Base-by-base conservation (phyloP, 2,329 filamentous ascomycete species). In the Stagonosporopsis rhizophila region DNA sequence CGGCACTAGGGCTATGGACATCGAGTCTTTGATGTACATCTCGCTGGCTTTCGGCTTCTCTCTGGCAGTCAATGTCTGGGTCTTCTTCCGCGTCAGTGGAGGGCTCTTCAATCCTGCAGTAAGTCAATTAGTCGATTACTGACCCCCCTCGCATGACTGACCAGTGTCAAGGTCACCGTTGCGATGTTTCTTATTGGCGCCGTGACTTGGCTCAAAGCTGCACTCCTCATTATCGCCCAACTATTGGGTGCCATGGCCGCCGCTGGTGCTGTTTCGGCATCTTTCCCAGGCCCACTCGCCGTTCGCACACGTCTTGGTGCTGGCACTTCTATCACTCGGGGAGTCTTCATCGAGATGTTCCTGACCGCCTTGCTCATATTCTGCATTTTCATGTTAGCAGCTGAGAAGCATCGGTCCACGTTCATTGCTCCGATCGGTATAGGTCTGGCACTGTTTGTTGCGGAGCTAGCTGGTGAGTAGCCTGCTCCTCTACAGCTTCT, bases 311-410 rank as follows among this genome's bases (percentile, higher is more conserved):
- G 72, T 5, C 74, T 82, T n/a, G 74, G 76, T 39, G 27, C 48
- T 14, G 66, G 68, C 19, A 81, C 80, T 3, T 79, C 78, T 1
- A 64, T 81, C 22, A 72, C 69, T 22, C 77, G 76, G 32, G 81
- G 80, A 12, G 63, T 83, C 3, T 82, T 75, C 64, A 81, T 82
- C 50, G 80, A 82, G 59, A 81, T 81, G 78, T 79, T 83, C 51
- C 69, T 82, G 35, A 83, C 81, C 2, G 75, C 78, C n/a, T 67
- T 78, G 63, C 74, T 83, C 17, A 75, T 82, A 57, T 80, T 83
- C 60, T 78, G 78, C 45, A 82, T 83, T 56, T 80, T 78, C 63
- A 78, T 78, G 76, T 60, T 78, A 30, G 76, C 76, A 20, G 75
- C 73, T 6, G 76, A 78, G 60, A 78, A 78, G 59, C 74, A 77